phyloP scores from a whole-genome alignment of 345 rosid species.

The Cardamine resedifolia region DNA sequence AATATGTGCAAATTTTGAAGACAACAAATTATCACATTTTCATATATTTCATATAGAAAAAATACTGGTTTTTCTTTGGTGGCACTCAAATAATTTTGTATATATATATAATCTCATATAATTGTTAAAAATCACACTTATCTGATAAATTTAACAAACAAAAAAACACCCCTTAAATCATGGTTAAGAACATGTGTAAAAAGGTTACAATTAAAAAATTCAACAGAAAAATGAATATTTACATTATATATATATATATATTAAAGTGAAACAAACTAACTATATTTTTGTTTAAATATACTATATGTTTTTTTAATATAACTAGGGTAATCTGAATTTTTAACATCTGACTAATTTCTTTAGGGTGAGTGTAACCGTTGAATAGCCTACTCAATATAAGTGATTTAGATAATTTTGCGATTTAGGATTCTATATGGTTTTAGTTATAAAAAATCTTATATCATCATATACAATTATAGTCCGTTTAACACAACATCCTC shows the following conservation, averaged over 20 bases:
- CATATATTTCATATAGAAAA: not conserved
- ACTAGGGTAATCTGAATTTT: no score
- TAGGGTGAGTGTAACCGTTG: no score
- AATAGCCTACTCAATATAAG: no score
- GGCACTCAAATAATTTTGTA: not conserved
- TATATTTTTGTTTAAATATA: not conserved
- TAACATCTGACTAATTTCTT: no score
- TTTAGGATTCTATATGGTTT: no score
- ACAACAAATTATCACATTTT: not conserved
- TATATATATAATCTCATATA: not conserved
- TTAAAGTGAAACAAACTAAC: not conserved
- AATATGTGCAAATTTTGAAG: not conserved
- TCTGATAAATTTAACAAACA: not conserved
- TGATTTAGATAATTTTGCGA: no score
- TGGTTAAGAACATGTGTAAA: not conserved
- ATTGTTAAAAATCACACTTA: not conserved
- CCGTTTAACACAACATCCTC: slow-evolving; percentile 23
- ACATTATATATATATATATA: no score
- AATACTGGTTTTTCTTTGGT: not conserved
- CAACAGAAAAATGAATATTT: not conserved
- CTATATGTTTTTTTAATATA: no score
- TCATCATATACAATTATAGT: slow-evolving; percentile 10
- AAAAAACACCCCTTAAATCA: not conserved
- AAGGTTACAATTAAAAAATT: not conserved
- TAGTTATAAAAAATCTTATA: no score